Evolutionary conservation across 164 flowering plant species (phyloP).

Genomic region (Vitis cinerea): DNA sequence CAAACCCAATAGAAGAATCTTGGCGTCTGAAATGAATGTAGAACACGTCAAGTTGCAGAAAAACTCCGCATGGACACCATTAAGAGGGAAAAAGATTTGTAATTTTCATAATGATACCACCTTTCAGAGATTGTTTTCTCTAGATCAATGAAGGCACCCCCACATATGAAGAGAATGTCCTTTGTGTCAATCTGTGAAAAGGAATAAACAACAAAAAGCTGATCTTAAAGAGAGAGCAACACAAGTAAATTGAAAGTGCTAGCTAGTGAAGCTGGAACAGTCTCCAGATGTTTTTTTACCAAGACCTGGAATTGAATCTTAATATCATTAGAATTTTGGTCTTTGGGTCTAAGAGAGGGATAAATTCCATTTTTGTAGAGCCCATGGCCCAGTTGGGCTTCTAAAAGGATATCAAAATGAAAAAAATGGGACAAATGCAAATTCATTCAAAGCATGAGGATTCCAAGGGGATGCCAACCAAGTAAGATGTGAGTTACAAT

Average conservation of each 20-base stretch:
- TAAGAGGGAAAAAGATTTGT: neutral
- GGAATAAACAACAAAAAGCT: constrained; percentile 5
- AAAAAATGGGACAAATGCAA: too few species aligned
- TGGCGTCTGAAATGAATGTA: constrained; percentile 61
- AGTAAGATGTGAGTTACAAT: too few species aligned
- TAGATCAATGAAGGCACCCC: constrained; percentile 91
- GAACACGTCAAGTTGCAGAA: constrained; percentile 14
- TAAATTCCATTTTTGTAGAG: too few species aligned
- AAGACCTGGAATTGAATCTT: too few species aligned
- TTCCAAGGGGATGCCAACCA: too few species aligned
- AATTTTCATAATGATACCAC: constrained; percentile 31
- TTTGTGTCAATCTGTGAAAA: constrained; percentile 85
- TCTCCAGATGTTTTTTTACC: too few species aligned
- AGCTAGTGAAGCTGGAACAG: neutral
- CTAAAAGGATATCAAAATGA: too few species aligned
- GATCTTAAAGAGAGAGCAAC: neutral
- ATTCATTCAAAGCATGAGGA: too few species aligned
- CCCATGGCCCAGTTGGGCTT: too few species aligned
- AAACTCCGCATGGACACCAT: neutral
- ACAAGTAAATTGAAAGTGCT: neutral
- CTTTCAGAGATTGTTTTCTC: constrained; percentile 97
- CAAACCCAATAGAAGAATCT: constrained; percentile 96
- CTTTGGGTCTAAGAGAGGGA: too few species aligned
- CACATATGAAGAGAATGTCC: constrained; percentile 93
- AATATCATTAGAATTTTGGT: too few species aligned